phyloP scores from a whole-genome alignment of 306 rosid genomes.

The Cucurbita maxima region DNA sequence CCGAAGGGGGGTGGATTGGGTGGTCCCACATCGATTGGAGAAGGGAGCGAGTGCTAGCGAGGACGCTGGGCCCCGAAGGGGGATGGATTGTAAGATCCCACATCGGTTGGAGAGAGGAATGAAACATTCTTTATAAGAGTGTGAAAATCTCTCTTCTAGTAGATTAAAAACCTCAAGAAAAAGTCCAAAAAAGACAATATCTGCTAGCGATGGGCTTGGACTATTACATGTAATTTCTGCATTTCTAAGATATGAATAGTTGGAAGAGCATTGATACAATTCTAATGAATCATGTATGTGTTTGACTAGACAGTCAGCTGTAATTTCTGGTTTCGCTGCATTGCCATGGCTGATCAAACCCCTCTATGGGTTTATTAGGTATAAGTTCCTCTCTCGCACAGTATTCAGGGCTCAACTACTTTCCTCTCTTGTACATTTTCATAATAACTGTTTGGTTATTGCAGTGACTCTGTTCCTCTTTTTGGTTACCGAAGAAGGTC shows the following conservation, averaged over 20 bases:
- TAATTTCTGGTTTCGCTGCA: conserved; percentile 69
- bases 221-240: not conserved
- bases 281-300: conserved; percentile 23
- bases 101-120: too few species aligned
- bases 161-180: too few species aligned
- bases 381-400: conserved; percentile 6
- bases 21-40: too few species aligned
- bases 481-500: conserved; percentile 96
- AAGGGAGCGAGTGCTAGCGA: too few species aligned
- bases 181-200: too few species aligned
- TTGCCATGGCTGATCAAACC: conserved; percentile 94
- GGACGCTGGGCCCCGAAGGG: too few species aligned
- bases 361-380: conserved; percentile 88
- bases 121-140: too few species aligned
- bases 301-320: conserved; percentile 97
- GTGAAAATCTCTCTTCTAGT: too few species aligned
- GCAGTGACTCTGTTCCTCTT: conserved; percentile 93
- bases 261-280: not conserved
- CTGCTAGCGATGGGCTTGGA: too few species aligned
- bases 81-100: too few species aligned
- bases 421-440: not conserved
- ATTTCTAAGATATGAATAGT: not conserved
- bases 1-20: too few species aligned
- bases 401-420: not conserved
- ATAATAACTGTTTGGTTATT: conserved; percentile 11